A percentile compares a stretch with the other conserved stretches of the same genome.
Evolutionary conservation across 169 alveolate species (phyloP).

Genomic region (Eimeria necatrix): DNA sequence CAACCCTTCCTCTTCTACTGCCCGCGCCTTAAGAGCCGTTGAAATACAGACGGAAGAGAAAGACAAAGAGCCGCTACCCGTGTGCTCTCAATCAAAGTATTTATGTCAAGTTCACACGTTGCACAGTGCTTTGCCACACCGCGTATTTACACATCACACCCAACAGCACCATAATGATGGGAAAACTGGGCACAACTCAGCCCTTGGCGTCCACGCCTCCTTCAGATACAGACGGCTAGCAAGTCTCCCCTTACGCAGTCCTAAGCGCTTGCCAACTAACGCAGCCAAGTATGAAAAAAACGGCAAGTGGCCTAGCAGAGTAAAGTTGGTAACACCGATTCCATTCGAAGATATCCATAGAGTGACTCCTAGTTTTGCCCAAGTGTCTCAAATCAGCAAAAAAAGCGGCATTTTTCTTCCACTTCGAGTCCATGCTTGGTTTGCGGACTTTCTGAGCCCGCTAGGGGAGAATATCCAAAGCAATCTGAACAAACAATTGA

Average conservation of each 20-base stretch:
- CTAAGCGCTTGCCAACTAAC: background rate
- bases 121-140: conserved; percentile 32
- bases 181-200: background rate
- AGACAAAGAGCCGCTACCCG: conserved; percentile 17
- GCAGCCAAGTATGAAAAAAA: background rate
- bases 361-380: background rate
- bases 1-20: background rate
- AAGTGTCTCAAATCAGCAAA: conserved; percentile 28
- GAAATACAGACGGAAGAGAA: background rate
- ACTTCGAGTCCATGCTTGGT: background rate
- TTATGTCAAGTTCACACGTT: conserved; percentile 57
- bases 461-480: background rate
- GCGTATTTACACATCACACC: background rate
- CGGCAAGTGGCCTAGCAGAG: background rate
- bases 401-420: conserved; percentile 31
- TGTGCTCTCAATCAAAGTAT: conserved; percentile 63
- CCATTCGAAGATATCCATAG: background rate
- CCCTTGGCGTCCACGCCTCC: background rate
- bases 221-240: conserved; percentile 37
- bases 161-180: background rate
- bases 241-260: background rate
- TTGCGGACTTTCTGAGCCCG: conserved; percentile 1
- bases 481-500: background rate
- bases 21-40: conserved; percentile 29
- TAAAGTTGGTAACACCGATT: background rate